Evolutionary conservation across 2,329 filamentous ascomycete species (phyloP), one percentile per base, ranked within the genome.

Genomic region (Eurotiales sp.): DNA sequence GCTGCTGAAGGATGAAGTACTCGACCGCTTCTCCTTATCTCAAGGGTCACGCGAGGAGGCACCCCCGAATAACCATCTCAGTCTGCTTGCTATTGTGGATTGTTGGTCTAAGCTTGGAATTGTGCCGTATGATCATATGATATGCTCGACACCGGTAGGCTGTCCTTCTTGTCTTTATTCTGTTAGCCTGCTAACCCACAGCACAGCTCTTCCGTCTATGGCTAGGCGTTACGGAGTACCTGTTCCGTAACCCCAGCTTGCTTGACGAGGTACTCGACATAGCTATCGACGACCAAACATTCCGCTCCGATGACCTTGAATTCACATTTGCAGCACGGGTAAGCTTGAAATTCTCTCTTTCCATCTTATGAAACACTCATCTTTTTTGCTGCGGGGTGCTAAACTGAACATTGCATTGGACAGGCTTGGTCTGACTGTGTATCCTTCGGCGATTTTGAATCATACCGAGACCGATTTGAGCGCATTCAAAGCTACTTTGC

Each of bases 111-210:
- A 89, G 59, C 80, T 97, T 41, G 87, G 85, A 29, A 99, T 96
- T 62, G 87, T 95, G 43, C 93, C 93, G 0, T 99, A 99, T 70
- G 92, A 99, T 71, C 95, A 99, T 76, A 99, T 99, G 91, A 95
- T 99, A 60, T 99, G 93, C 75, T 96, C 90, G 49, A 99, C 93
- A 34, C 93, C 93, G 44, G 82, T 85, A 64, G 67, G 80, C 73
- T 30, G 25, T 25, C 25, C 39, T 21, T 34, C 14, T 14, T 25
- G 11, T 7, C 27, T 23, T 36, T 30, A 14, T 32, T 30, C n/a
- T 37, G 8, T 8, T 7, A 8, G 2, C 12, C 15, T 43, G 30
- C 46, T 55, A 37, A 53, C 14, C 12, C 5, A 25, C 22, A 3
- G 39, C 27, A 4, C 36, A 85, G 74, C 82, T 97, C 42, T 99